Evolutionary conservation across 441 rosid species (phyloP).

Genomic region (Arabidopsis lyrata): DNA sequence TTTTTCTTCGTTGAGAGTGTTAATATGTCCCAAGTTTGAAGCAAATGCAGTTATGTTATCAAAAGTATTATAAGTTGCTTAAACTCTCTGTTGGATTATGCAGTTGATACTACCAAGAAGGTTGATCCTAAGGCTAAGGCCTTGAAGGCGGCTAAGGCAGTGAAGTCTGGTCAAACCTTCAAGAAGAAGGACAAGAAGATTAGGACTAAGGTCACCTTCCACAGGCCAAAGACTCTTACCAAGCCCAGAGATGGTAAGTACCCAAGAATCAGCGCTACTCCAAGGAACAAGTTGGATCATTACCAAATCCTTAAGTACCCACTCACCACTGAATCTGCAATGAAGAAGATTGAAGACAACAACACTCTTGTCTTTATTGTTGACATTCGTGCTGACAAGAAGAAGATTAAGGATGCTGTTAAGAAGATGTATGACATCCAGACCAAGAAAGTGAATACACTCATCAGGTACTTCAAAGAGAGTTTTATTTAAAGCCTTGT

Average conservation of each 20-base stretch:
- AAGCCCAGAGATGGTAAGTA: constrained; percentile 50
- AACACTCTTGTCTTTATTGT: constrained; percentile 96
- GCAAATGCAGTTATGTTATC: background rate
- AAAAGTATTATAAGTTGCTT: background rate
- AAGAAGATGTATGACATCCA: constrained; percentile 97
- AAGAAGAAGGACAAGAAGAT: constrained; percentile 87
- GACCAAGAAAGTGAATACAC: constrained; percentile 93
- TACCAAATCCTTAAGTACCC: constrained; percentile 54
- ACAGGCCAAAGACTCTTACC: constrained; percentile 75
- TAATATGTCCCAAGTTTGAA: background rate
- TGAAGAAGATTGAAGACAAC: constrained; percentile 96
- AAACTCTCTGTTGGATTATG: background rate
- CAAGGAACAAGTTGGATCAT: constrained; percentile 53
- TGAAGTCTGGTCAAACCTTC: constrained; percentile 78
- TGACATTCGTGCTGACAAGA: constrained; percentile 91
- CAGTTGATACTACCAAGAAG: constrained; percentile 65
- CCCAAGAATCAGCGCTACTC: constrained; percentile 44
- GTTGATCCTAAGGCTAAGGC: constrained; percentile 88
- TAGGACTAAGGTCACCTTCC: constrained; percentile 86
- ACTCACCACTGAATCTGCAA: constrained; percentile 81
- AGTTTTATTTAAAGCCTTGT: no score
- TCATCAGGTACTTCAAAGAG: constrained; percentile 68
- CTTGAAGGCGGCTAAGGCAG: constrained; percentile 84
- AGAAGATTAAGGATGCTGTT: constrained; percentile 91
- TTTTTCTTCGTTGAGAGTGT: background rate